These are phyloP conservation scores for Gymnopus androsaceus DNA, from an alignment of 1,284 basidiomycete species.

Conservation along the genomic window DNA sequence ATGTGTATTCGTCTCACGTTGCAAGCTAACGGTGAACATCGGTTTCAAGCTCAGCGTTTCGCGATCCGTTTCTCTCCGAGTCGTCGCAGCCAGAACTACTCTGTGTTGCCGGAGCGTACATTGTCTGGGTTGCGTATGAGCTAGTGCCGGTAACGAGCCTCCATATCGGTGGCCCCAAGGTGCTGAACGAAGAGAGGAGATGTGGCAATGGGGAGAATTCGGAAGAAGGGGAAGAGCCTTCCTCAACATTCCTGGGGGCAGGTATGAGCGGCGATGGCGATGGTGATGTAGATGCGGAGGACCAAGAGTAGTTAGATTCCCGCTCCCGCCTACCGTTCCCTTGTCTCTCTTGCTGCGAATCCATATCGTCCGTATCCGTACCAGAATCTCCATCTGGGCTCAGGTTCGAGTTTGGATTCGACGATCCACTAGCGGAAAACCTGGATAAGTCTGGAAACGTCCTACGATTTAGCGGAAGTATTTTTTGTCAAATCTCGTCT, in stretches of 20 bases:
- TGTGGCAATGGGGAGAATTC: neutral
- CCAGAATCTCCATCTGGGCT: too few relatives aligned
- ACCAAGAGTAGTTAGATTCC: neutral
- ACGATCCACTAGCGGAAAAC: neutral
- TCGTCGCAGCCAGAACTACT: too few relatives aligned
- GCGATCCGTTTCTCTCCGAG: neutral
- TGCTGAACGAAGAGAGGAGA: neutral
- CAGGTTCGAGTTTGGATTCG: neutral
- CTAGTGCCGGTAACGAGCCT: neutral
- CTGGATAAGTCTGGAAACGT: neutral
- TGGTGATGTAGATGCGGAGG: neutral
- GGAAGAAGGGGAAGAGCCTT: neutral
- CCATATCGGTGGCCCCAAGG: neutral
- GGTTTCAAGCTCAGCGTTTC: conserved; percentile 27
- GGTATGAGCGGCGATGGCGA: too few relatives aligned
- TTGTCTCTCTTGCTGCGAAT: neutral
- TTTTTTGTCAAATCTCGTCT: neutral
- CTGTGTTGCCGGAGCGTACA: neutral
- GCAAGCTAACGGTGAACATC: conserved; percentile 46
- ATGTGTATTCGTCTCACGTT: conserved; percentile 43
- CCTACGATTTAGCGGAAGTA: neutral
- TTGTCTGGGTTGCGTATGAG: neutral
- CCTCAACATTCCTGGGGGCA: too few relatives aligned
- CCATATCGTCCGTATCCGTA: too few relatives aligned
- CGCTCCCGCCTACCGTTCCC: neutral